A percentile compares a stretch with the other conserved stretches of the same genome.
These are phyloP conservation scores for Xylaria longipes DNA, from an alignment of 495 filamentous ascomycete genomes.

Conservation along the genomic window DNA sequence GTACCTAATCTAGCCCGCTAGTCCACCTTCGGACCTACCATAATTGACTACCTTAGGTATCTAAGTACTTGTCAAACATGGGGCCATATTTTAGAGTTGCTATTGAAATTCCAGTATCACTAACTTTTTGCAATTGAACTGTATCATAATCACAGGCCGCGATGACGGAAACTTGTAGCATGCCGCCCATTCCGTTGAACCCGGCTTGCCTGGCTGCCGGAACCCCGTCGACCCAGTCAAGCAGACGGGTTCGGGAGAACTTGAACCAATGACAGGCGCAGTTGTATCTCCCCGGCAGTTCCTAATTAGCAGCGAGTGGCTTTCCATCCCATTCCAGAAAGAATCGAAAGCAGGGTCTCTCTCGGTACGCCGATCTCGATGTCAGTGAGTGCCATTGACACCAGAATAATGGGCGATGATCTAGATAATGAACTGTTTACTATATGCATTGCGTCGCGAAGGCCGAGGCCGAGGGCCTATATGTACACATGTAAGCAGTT, in stretches of 20 bases:
- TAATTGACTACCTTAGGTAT: slow-evolving; percentile 9
- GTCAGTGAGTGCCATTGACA: background rate
- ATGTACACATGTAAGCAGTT: background rate
- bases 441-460: background rate
- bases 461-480: background rate
- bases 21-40: slow-evolving; percentile 3
- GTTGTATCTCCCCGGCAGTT: slow-evolving; percentile 12
- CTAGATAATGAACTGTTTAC: background rate
- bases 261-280: slow-evolving; percentile 18
- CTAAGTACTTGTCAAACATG: background rate
- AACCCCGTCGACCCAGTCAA: slow-evolving; percentile 2
- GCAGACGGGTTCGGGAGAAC: slow-evolving; percentile 8
- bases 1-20: background rate
- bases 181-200: slow-evolving; percentile 12
- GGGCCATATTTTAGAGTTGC: background rate
- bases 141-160: background rate
- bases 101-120: background rate
- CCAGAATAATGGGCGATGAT: background rate
- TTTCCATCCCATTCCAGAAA: slow-evolving; percentile 22
- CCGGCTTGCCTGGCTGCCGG: slow-evolving; percentile 5
- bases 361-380: background rate
- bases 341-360: background rate
- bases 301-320: slow-evolving; percentile 9
- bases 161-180: background rate
- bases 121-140: no score